Conservation (phyloP, 495 filamentous ascomycete species). For the Penicillium cinerascens region DNA sequence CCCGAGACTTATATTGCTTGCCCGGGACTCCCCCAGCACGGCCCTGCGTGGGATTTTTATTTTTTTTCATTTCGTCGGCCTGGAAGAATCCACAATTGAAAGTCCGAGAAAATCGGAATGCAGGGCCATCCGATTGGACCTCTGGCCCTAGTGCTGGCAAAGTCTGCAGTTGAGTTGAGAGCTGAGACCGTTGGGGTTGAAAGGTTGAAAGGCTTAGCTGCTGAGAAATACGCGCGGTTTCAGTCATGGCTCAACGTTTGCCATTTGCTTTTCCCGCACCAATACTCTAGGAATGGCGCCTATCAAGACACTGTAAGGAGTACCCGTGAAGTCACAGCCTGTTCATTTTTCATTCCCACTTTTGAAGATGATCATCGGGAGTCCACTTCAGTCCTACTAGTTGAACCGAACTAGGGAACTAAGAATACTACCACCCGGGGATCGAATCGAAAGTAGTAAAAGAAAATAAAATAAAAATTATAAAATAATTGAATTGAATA, state of each 20-base stretch:
- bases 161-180: not conserved
- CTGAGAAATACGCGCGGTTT: constrained; percentile 7
- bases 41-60: constrained; percentile 8
- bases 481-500: not conserved
- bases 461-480: not conserved
- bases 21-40: not conserved
- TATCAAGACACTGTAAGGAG: too few relatives aligned
- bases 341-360: not conserved
- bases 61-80: constrained; percentile 4
- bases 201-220: constrained; percentile 2
- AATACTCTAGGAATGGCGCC: too few relatives aligned
- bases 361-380: too few relatives aligned
- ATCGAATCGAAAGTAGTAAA: not conserved
- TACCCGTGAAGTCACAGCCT: too few relatives aligned
- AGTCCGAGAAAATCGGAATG: constrained; percentile 2
- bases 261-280: not conserved
- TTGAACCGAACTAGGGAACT: too few relatives aligned
- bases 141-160: not conserved
- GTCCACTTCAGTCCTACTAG: too few relatives aligned
- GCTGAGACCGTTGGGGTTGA: not conserved
- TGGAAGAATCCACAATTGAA: constrained; percentile 1
- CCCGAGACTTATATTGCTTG: not conserved
- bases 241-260: not conserved
- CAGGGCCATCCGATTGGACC: constrained; percentile 6
- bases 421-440: too few relatives aligned